Evolutionary conservation across 2,329 filamentous ascomycete species (phyloP).

Genomic region (Diaporthe vexans): DNA sequence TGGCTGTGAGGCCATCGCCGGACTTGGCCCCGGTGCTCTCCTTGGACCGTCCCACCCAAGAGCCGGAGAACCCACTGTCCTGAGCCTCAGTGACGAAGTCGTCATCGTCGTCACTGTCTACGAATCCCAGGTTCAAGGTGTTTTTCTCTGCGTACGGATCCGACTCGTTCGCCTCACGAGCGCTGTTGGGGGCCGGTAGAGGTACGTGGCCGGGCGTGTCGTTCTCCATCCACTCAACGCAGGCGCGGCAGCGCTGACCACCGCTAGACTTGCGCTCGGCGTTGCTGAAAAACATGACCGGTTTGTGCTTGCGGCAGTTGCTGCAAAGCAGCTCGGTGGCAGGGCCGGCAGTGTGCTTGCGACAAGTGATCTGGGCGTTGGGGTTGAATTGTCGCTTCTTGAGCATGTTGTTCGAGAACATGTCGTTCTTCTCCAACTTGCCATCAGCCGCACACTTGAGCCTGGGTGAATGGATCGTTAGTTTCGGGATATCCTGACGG

Average conservation of each 20-base stretch:
- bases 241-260: conserved; percentile 36
- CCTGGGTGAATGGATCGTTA: conserved; percentile 19
- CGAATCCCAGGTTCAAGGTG: no score
- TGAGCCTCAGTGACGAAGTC: background rate
- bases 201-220: conserved; percentile 20
- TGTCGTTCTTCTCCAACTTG: conserved; percentile 33
- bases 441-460: conserved; percentile 36
- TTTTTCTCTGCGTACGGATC: background rate
- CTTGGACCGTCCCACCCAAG: background rate
- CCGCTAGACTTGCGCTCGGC: conserved; percentile 23
- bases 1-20: background rate
- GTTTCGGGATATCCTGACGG: background rate
- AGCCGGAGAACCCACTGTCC: background rate
- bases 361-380: conserved; percentile 28
- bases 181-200: conserved; percentile 34
- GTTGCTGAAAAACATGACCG: conserved; percentile 33
- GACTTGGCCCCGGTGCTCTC: background rate
- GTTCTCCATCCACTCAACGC: conserved; percentile 34
- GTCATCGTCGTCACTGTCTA: background rate
- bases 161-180: background rate
- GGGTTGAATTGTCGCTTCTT: conserved; percentile 32
- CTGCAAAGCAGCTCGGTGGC: conserved; percentile 31
- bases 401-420: conserved; percentile 40
- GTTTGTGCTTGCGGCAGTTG: conserved; percentile 30
- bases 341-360: conserved; percentile 35